phyloP scores from a whole-genome alignment of 2,329 filamentous ascomycete species.

The Capronia americana region DNA sequence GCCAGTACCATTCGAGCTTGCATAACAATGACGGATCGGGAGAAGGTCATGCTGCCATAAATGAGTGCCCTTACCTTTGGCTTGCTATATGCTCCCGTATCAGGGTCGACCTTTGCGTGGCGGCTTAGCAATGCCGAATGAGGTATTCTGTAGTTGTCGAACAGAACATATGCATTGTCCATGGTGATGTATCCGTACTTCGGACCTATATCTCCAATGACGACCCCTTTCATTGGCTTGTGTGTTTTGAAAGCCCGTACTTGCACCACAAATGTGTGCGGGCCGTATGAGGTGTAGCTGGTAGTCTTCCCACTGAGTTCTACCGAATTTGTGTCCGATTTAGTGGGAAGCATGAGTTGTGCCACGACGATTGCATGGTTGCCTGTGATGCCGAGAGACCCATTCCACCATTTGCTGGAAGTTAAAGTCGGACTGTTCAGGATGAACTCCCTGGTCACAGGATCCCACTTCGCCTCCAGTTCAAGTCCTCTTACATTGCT shows the following conservation, averaged over 20 bases:
- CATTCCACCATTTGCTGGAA: too few species aligned
- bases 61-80: conserved; percentile 56
- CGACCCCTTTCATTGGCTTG: conserved; percentile 54
- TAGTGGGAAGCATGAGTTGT: too few species aligned
- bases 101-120: conserved; percentile 49
- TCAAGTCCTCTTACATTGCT: too few species aligned
- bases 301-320: background rate
- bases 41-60: conserved; percentile 58
- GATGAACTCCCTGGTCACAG: too few species aligned
- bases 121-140: conserved; percentile 48
- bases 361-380: too few species aligned
- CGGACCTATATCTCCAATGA: conserved; percentile 62
- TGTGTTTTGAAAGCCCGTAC: conserved; percentile 58
- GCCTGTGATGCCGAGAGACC: too few species aligned
- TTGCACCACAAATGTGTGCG: conserved; percentile 59
- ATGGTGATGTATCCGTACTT: conserved; percentile 61
- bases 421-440: too few species aligned
- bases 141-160: conserved; percentile 55
- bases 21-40: conserved; percentile 48
- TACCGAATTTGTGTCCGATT: too few species aligned
- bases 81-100: conserved; percentile 54
- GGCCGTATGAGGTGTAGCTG: conserved; percentile 4
- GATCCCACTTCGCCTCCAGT: too few species aligned
- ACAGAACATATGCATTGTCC: conserved; percentile 62
- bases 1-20: conserved; percentile 60